These are phyloP conservation scores for Penicillium sclerotiorum DNA, from an alignment of 2,329 filamentous ascomycete genomes.

Conservation along the genomic window DNA sequence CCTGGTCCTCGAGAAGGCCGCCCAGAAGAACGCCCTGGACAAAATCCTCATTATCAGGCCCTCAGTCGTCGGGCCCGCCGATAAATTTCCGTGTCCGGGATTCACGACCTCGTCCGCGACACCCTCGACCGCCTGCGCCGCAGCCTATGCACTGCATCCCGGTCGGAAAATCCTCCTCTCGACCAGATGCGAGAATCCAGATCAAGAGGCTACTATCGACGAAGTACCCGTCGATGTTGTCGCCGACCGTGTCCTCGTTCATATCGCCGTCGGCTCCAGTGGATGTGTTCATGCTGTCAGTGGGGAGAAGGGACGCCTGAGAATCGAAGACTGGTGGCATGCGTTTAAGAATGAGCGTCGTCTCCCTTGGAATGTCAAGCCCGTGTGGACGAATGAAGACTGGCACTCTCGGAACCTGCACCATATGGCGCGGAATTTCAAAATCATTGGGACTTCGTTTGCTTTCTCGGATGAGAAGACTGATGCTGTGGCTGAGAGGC, in stretches of 20 bases:
- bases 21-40: constrained; percentile 16
- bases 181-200: constrained; percentile 20
- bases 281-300: constrained; percentile 26
- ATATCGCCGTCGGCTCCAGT: constrained; percentile 19
- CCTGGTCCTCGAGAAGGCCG: constrained; percentile 18
- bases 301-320: constrained; percentile 19
- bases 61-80: constrained; percentile 26
- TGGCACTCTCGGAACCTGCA: constrained; percentile 25
- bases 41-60: constrained; percentile 28
- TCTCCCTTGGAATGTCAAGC: constrained; percentile 22
- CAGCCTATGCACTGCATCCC: constrained; percentile 23
- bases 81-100: constrained; percentile 23
- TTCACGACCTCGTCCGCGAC: constrained; percentile 21
- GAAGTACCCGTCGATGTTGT: constrained; percentile 31
- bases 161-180: constrained; percentile 20
- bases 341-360: constrained; percentile 24
- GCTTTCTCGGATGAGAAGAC: constrained; percentile 22
- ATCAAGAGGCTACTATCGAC: constrained; percentile 23
- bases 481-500: constrained; percentile 9
- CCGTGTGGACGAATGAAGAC: constrained; percentile 17
- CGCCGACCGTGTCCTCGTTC: constrained; percentile 23
- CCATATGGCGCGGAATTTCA: constrained; percentile 20
- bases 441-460: constrained; percentile 27
- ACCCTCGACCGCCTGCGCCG: constrained; percentile 21
- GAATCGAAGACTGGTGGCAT: constrained; percentile 24